Evolutionary conservation across 1,284 basidiomycete genomes (phyloP), one percentile per base, ranked within the genome.

Genomic region (Tausonia pullulans): DNA sequence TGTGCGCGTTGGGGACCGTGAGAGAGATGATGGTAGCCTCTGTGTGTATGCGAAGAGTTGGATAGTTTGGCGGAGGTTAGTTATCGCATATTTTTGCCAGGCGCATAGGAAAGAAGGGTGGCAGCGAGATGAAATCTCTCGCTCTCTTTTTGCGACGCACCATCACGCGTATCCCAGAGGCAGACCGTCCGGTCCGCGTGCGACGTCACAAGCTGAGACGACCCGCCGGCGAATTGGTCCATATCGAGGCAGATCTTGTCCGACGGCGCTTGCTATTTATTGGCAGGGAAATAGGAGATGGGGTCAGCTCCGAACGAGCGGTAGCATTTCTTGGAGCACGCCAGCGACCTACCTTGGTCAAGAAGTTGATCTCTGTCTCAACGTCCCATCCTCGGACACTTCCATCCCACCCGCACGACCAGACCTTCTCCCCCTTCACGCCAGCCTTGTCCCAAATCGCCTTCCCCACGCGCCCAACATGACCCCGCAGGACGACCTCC

Each of bases 1-100:
- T 79, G 71, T 91, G 88, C 46, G 72, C 73, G 45, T 74, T 71
- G 13, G 79, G 68, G 65, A 94, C 82, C 1, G 82, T 75, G 16
- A 81, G 45, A 71, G 77, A 66, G 78, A 81, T 69, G 79, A 80
- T 59, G 76, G 75, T 67, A 74, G 78, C 70, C 3, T 75, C 75
- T 75, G 58, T 2, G 14, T 27, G 27, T 27, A 27, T 27, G 27
- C 27, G 27, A 52, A 48, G 59, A 40, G 56, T 13, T 59, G 62
- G 52, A 45, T 39, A 43, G 51, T 27, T 27, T 27, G 27, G 27
- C 27, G 27, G 27, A 27, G 27, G 27, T 27, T 2, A 27, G 27
- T 27, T 27, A 27, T 27, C 27, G 27, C 27, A 27, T 27, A 27
- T 27, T 2, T 27, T 1, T 27, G 27, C 27, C 27, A 27, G 27